These are phyloP conservation scores for Micractinium conductrix DNA, from an alignment of 139 green algal species.

Conservation along the genomic window DNA sequence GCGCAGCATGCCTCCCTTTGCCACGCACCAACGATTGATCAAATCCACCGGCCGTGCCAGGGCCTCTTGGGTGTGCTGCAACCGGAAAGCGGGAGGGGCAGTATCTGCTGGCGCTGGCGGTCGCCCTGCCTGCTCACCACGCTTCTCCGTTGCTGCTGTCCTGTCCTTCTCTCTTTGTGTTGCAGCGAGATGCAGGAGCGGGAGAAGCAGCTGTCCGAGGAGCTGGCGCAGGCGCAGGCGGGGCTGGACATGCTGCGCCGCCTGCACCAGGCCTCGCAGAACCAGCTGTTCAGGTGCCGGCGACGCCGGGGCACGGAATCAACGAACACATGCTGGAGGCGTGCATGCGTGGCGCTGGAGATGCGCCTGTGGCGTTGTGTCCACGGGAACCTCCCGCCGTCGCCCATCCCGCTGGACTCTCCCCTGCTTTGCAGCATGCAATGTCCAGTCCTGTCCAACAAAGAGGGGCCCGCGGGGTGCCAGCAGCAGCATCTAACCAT, in stretches of 20 bases:
- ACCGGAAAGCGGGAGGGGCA: neutral
- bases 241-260: constrained; percentile 75
- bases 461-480: too few species aligned
- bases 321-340: too few species aligned
- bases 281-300: constrained; percentile 53
- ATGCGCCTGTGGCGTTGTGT: too few species aligned
- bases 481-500: too few species aligned
- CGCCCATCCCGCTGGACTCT: too few species aligned
- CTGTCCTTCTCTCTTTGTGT: neutral
- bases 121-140: neutral
- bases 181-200: constrained; percentile 47
- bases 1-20: neutral
- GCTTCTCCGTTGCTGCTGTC: neutral
- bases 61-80: neutral
- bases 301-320: too few species aligned
- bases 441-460: too few species aligned
- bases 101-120: neutral
- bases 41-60: too few species aligned
- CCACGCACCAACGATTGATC: too few species aligned
- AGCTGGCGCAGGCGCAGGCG: constrained; percentile 67
- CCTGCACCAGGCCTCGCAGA: constrained; percentile 74
- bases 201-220: constrained; percentile 67
- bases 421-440: too few species aligned
- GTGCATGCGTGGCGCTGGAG: too few species aligned
- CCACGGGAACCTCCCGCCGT: too few species aligned